These are phyloP conservation scores for Hortiboletus campestris DNA, from an alignment of 768 basidiomycete species.

Conservation along the genomic window DNA sequence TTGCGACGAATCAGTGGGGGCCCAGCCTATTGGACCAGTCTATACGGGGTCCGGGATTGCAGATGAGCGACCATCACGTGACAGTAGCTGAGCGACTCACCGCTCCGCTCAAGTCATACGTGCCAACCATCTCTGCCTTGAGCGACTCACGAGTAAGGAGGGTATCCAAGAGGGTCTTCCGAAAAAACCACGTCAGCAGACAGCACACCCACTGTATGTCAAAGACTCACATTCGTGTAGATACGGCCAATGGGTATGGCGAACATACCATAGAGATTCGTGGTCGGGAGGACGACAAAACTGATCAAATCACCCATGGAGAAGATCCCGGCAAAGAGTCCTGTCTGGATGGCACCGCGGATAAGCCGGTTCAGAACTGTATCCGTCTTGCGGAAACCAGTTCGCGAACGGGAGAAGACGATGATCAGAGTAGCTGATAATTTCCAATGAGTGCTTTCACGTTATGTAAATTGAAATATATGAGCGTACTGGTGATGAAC, in stretches of 20 bases:
- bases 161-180: constrained; percentile 14
- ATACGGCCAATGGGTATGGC: constrained; percentile 40
- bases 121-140: background rate
- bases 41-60: background rate
- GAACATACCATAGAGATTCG: constrained; percentile 39
- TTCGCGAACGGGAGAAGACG: background rate
- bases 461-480: too few relatives aligned
- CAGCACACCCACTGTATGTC: background rate
- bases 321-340: background rate
- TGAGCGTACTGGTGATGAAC: constrained; percentile 17
- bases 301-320: background rate
- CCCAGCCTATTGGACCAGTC: constrained; percentile 2
- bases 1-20: background rate
- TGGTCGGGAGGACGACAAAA: constrained; percentile 29
- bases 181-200: background rate
- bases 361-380: background rate
- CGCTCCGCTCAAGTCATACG: background rate
- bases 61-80: background rate
- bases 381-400: background rate
- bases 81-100: background rate
- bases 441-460: background rate
- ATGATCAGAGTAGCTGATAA: background rate
- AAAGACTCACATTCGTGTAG: constrained; percentile 42
- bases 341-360: constrained; percentile 1
- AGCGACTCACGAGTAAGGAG: constrained; percentile 9